Evolutionary conservation across 78 protist species (phyloP), one percentile per base, ranked within the genome.

Genomic region (Chrysochromulina tobinii): DNA sequence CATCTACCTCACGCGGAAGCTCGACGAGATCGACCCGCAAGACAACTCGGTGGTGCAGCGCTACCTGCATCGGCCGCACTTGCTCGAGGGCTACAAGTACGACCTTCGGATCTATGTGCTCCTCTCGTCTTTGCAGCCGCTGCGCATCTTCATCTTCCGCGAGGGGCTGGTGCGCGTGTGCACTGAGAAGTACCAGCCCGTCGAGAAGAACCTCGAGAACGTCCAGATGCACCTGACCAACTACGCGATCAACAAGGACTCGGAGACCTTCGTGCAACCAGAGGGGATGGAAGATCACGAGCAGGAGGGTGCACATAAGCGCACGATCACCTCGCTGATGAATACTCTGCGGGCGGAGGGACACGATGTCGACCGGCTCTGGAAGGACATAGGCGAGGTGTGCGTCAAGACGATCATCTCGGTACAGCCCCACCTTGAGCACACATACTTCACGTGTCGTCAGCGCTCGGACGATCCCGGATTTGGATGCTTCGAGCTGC

Each of bases 61-160:
- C n/a, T 95, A 95, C 91, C 3, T 95, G 18, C 73, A 53, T 25
- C n/a, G 81, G 20, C 96, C 96, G 3, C 81, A 53, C 58, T 81
- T 93, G 20, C 88, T 95, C 23, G 88, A 93, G 54, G 93, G 92
- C 4, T 85, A 58, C 79, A 95, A 95, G 67, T 95, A 93, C 69
- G 96, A 95, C 75, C 48, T 95, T 25, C 89, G 96, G 7, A 0
- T 95, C 7, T 95, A 95, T 90, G 95, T 91, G 50, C 54, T 95
- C 17, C 81, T 95, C 81, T 38, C 67, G 48, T 55, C 75, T 1
- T 3, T 64, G 23, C 91, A 85, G 89, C 96, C 96, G 20, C 3
- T 95, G 55, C 27, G 75, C 68, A 27, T 95, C 59, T 89, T 54
- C 79, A 1, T 92, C 15, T 61, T 73, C 88, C 54, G 77, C 54